phyloP scores from a whole-genome alignment of 176 grass and related monocot species.

The Rhynchospora tenuis region DNA sequence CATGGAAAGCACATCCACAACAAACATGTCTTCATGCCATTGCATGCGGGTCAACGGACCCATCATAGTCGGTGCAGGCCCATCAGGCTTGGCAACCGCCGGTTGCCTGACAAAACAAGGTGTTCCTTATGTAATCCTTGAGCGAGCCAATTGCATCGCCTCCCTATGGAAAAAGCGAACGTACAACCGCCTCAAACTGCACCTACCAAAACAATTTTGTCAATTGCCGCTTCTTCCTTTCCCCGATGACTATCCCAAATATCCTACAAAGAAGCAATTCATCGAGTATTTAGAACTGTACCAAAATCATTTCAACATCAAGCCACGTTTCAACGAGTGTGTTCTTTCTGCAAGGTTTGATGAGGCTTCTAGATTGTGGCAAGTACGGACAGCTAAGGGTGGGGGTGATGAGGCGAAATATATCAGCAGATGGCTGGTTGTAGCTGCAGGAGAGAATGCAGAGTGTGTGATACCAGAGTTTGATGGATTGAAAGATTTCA shows the following conservation, averaged over 20 bases:
- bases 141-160: slow-evolving; percentile 70
- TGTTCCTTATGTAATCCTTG: slow-evolving; percentile 51
- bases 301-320: slow-evolving; percentile 26
- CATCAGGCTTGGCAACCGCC: slow-evolving; percentile 56
- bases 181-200: slow-evolving; percentile 65
- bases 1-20: background rate
- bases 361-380: slow-evolving; percentile 36
- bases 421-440: slow-evolving; percentile 73
- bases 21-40: background rate
- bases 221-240: slow-evolving; percentile 59
- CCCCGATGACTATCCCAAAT: slow-evolving; percentile 51
- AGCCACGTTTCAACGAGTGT: slow-evolving; percentile 48
- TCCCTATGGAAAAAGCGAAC: slow-evolving; percentile 70
- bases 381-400: slow-evolving; percentile 30
- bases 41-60: slow-evolving; percentile 72
- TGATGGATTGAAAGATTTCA: slow-evolving; percentile 37
- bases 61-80: slow-evolving; percentile 70
- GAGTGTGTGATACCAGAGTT: slow-evolving; percentile 51
- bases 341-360: slow-evolving; percentile 64
- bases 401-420: slow-evolving; percentile 36
- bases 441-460: slow-evolving; percentile 82
- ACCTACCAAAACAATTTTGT: slow-evolving; percentile 72
- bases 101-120: slow-evolving; percentile 42
- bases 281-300: slow-evolving; percentile 65
- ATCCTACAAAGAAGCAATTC: slow-evolving; percentile 57